Evolutionary conservation across 148 eudicot genomes (phyloP).

Genomic region (Heliosperma pusillum): DNA sequence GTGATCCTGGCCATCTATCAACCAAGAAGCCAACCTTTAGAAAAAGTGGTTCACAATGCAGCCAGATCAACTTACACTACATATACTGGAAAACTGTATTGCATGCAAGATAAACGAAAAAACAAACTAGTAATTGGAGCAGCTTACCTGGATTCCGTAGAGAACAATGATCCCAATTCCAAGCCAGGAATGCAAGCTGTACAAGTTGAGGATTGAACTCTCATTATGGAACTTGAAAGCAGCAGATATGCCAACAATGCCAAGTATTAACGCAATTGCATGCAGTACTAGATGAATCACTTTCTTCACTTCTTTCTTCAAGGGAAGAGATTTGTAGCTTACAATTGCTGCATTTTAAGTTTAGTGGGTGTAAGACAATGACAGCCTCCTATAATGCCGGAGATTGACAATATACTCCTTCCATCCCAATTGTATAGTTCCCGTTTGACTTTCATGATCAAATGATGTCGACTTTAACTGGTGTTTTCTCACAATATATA

Average conservation of each 20-base stretch:
- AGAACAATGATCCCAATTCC: constrained; percentile 75
- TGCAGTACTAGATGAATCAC: constrained; percentile 75
- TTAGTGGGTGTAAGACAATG: neutral
- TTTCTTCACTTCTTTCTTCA: constrained; percentile 66
- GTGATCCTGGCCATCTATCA: neutral
- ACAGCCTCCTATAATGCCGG: neutral
- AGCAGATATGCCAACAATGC: constrained; percentile 64
- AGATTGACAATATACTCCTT: neutral
- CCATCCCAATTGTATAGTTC: too few species aligned
- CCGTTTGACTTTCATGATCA: too few species aligned
- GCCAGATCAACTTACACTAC: neutral
- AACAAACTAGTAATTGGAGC: neutral
- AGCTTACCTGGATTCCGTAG: constrained; percentile 77
- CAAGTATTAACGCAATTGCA: constrained; percentile 71
- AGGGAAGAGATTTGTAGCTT: constrained; percentile 78
- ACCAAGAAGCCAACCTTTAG: neutral
- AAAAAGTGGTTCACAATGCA: neutral
- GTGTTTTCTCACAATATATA: too few species aligned
- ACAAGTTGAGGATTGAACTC: constrained; percentile 62
- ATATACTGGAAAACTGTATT: neutral
- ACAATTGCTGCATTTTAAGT: constrained; percentile 64
- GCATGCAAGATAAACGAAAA: neutral
- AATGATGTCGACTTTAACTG: too few species aligned
- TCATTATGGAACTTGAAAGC: constrained; percentile 90
- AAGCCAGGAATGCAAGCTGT: constrained; percentile 93